Evolutionary conservation across 352 stramenopile genomes (phyloP).

Genomic region (Pythium angustatum): DNA sequence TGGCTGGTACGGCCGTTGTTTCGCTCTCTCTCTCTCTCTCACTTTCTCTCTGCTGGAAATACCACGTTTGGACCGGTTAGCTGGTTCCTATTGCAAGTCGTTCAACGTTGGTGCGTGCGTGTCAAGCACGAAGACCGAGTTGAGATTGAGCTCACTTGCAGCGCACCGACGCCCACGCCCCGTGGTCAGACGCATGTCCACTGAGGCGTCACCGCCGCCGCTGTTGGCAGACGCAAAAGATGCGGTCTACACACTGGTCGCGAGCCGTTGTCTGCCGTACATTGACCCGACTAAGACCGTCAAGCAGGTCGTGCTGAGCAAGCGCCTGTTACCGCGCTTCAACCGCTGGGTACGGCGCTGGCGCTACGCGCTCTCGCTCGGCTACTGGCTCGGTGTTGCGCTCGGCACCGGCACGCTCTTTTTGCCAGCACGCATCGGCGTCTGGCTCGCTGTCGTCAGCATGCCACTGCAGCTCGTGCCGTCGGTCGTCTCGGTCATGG

Average conservation of each 20-base stretch:
- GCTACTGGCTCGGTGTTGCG: constrained; percentile 20
- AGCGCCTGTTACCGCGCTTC: neutral
- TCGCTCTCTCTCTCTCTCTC: too few relatives aligned
- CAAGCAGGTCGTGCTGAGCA: constrained; percentile 17
- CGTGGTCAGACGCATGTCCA: neutral
- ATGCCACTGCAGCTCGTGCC: constrained; percentile 27
- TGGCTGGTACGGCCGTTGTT: too few relatives aligned
- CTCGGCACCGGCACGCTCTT: constrained; percentile 17
- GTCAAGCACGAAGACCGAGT: too few relatives aligned
- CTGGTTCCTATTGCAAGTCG: too few relatives aligned
- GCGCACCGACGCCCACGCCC: too few relatives aligned
- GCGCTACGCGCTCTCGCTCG: neutral
- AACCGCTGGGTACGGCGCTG: constrained; percentile 8
- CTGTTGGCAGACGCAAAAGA: neutral
- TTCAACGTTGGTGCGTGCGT: too few relatives aligned
- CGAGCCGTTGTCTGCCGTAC: constrained; percentile 9
- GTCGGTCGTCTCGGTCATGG: constrained; percentile 14
- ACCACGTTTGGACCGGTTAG: too few relatives aligned
- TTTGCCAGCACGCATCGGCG: constrained; percentile 5
- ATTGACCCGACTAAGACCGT: constrained; percentile 17
- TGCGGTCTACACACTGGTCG: constrained; percentile 5
- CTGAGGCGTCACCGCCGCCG: neutral
- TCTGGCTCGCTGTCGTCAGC: constrained; percentile 9
- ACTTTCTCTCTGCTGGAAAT: too few relatives aligned
- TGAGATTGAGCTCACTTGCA: too few relatives aligned